These are phyloP conservation scores for Podosphaera fusca DNA, from an alignment of 2,329 filamentous ascomycete species.

Conservation along the genomic window DNA sequence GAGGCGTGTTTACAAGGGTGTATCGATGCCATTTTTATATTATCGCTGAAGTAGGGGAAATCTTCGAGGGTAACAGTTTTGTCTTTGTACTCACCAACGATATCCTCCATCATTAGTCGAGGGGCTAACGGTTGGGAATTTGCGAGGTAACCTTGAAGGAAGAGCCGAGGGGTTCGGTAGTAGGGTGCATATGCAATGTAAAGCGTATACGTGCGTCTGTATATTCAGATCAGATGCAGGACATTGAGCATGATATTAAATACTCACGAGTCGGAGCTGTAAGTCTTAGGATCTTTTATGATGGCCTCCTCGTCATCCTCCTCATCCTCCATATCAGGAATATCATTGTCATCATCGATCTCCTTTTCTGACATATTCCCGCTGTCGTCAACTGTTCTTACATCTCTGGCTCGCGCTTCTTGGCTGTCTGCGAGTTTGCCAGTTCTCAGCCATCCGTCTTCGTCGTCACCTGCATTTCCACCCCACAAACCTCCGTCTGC, in stretches of 20 bases:
- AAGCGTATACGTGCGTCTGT: conserved; percentile 80
- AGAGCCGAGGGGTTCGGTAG: conserved; percentile 87
- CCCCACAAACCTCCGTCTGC: conserved; percentile 43
- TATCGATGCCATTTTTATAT: conserved; percentile 86
- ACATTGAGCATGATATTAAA: neutral
- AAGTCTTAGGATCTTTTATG: conserved; percentile 43
- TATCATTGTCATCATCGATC: conserved; percentile 54
- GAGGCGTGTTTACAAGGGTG: conserved; percentile 94
- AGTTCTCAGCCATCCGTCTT: conserved; percentile 81
- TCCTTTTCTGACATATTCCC: conserved; percentile 63
- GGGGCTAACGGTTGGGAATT: conserved; percentile 63
- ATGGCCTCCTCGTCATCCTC: conserved; percentile 88
- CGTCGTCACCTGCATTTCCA: conserved; percentile 32
- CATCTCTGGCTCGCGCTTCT: conserved; percentile 55
- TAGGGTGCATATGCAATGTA: conserved; percentile 97
- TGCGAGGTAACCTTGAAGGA: conserved; percentile 71
- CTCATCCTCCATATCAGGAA: conserved; percentile 96
- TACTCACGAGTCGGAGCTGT: conserved; percentile 13
- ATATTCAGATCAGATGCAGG: conserved; percentile 23
- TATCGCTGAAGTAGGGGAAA: conserved; percentile 81
- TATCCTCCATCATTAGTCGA: conserved; percentile 84
- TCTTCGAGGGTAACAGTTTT: conserved; percentile 97
- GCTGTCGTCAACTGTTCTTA: conserved; percentile 63
- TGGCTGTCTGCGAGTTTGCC: conserved; percentile 56
- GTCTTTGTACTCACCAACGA: conserved; percentile 89